Base-by-base conservation (phyloP, 2,329 filamentous ascomycete species). In the Alternaria rosae region DNA sequence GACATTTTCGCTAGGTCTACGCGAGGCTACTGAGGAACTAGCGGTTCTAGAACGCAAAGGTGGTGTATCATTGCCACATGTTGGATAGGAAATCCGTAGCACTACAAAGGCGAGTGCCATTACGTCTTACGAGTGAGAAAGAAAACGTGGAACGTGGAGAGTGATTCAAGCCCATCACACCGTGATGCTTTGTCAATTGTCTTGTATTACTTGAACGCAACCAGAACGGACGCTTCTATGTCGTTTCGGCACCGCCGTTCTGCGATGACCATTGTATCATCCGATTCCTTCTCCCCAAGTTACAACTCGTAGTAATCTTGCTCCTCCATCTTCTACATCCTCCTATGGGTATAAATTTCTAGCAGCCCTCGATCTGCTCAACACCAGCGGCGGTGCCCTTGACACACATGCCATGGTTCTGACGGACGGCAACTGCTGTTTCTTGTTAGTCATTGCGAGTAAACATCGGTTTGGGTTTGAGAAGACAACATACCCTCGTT, bases 361-460 rank as follows among this genome's bases (percentile, higher is more conserved):
- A 62, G 48, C 61, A 64, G 57, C 45, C 28, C 7, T 32, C 15
- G 13, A 64, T 64, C 43, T 64, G 61, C 41, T 48, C 38, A 8
- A 61, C 38, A 8, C 32, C 53, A 6, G 30, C 47, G 17, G 38
- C 15, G 12, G 53, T 47, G n/a, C 45, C 26, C 23, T 43, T 54
- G 48, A 79, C 76, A 57, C 77, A 79, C 69, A 76, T 77, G 61
- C 77, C 77, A 65, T 79, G 77, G 67, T 79, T 78, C 60, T 75
- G 72, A 50, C 74, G 75, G 8, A 62, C 68, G 25, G 62, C 65
- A 6, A 76, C 67, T 41, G 72, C 75, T 78, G 17, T 8, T 38
- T 15, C 13, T 8, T 51, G 50, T 74, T 59, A 74, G 63, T 20
- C 48, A 6, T 58, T 28, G 3, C 26, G 9, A 21, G 6, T 32